Conservation (phyloP, 2,329 filamentous ascomycete genomes). For the Amphichorda felina region DNA sequence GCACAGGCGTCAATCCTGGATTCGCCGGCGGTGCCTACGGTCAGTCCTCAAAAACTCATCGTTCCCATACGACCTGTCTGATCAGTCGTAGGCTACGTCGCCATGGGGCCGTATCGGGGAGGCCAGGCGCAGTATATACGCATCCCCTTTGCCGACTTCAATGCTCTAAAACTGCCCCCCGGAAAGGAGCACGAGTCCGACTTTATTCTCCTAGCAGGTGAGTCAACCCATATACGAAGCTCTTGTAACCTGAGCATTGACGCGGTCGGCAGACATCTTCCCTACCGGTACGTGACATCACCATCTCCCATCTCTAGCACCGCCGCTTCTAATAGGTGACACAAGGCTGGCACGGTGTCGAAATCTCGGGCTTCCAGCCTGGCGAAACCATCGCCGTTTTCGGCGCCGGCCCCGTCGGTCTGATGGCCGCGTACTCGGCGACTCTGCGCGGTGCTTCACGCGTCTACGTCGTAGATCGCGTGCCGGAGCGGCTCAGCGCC, state of each 20-base stretch:
- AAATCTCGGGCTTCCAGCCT: slow-evolving; percentile 44
- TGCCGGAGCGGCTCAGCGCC: slow-evolving; percentile 43
- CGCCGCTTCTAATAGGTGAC: too few species aligned
- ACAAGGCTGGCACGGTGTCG: slow-evolving; percentile 48
- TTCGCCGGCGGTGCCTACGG: slow-evolving; percentile 23
- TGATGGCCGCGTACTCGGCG: slow-evolving; percentile 56
- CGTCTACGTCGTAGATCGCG: slow-evolving; percentile 52
- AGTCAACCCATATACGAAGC: too few species aligned
- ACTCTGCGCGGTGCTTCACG: slow-evolving; percentile 46
- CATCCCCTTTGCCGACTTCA: slow-evolving; percentile 57
- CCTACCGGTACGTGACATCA: slow-evolving; percentile 17
- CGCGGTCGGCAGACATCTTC: slow-evolving; percentile 26
- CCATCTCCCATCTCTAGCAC: too few species aligned
- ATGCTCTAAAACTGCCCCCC: slow-evolving; percentile 46
- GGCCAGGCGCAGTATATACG: slow-evolving; percentile 46
- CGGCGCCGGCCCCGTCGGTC: slow-evolving; percentile 50
- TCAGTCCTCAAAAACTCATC: too few species aligned
- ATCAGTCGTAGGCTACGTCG: slow-evolving; percentile 35
- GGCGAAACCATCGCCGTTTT: slow-evolving; percentile 55
- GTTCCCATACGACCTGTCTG: too few species aligned
- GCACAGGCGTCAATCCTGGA: slow-evolving; percentile 38
- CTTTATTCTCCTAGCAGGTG: slow-evolving; percentile 39
- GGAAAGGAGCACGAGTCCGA: slow-evolving; percentile 51
- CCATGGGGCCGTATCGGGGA: slow-evolving; percentile 40
- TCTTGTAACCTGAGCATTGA: too few species aligned